These are phyloP conservation scores for Casuarina glauca DNA, from an alignment of 306 rosid genomes.

Conservation along the genomic window DNA sequence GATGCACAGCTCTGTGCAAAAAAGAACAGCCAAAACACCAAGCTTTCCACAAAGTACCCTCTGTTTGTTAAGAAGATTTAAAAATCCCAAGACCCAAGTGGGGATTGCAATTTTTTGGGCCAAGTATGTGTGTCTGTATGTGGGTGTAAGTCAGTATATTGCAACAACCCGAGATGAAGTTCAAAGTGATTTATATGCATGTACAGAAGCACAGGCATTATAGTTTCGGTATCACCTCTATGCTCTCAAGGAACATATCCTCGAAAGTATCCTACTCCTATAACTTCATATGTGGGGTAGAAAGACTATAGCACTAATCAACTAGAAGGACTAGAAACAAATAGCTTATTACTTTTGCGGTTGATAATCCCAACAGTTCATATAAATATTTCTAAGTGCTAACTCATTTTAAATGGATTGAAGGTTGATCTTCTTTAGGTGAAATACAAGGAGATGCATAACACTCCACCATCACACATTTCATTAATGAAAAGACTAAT, in stretches of 20 bases:
- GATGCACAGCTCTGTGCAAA: not conserved
- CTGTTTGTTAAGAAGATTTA: not conserved
- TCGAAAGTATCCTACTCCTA: not conserved
- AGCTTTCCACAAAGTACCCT: not conserved
- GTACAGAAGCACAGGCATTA: not conserved
- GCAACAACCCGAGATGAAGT: not conserved
- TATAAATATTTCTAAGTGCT: not conserved
- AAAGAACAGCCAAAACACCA: not conserved
- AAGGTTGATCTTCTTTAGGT: not conserved
- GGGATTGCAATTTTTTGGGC: not conserved
- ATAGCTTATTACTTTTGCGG: not conserved
- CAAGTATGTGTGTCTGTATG: not conserved
- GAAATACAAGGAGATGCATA: not conserved
- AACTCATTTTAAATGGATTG: not conserved
- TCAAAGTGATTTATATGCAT: not conserved
- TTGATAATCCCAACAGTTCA: not conserved
- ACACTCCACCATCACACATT: not conserved
- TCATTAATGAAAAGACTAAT: not conserved
- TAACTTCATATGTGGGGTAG: not conserved
- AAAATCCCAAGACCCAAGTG: not conserved
- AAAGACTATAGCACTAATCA: not conserved
- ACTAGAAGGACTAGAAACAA: not conserved
- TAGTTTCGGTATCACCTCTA: not conserved
- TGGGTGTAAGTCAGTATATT: not conserved
- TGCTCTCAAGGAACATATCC: not conserved